phyloP scores from a whole-genome alignment of 108 stramenopile genomes.

The Nitzschia putrida region DNA sequence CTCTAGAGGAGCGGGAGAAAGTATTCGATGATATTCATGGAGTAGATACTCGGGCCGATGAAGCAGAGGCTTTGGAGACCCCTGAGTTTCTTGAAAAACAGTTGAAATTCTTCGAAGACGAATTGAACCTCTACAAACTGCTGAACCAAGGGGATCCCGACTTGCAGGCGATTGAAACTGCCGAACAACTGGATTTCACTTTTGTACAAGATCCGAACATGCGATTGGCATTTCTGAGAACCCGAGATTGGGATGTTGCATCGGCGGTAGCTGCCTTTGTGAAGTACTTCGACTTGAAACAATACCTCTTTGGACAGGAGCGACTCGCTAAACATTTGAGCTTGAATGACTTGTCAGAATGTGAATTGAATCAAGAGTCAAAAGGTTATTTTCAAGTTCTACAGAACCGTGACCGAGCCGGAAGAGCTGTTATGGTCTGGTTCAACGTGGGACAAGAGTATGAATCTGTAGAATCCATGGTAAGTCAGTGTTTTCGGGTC shows the following conservation, averaged over 20 bases:
- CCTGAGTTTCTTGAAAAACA: neutral
- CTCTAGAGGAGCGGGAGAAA: constrained; percentile 21
- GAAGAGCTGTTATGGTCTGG: constrained; percentile 1
- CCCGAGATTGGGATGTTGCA: constrained; percentile 30
- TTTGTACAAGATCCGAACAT: constrained; percentile 30
- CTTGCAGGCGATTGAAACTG: constrained; percentile 15
- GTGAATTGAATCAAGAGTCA: constrained; percentile 11
- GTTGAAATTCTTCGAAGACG: neutral
- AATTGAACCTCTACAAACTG: constrained; percentile 4
- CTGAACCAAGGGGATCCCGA: constrained; percentile 3
- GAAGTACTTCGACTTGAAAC: constrained; percentile 34
- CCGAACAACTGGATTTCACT: constrained; percentile 6
- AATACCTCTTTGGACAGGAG: constrained; percentile 39
- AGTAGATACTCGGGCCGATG: neutral
- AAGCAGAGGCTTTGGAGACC: neutral
- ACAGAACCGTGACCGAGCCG: constrained; percentile 14
- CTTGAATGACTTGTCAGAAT: constrained; percentile 21
- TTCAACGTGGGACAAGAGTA: constrained; percentile 13
- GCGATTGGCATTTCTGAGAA: constrained; percentile 37
- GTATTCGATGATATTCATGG: constrained; percentile 20
- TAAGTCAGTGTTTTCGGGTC: too few relatives aligned
- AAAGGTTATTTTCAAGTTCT: constrained; percentile 14
- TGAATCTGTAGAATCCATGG: constrained; percentile 1
- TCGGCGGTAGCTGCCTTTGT: constrained; percentile 35
- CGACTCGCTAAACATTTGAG: constrained; percentile 20